A percentile compares a stretch with the other conserved stretches of the same genome.
phyloP scores from a whole-genome alignment of 225 moss, liverwort and hornwort species.

The Sphagnum contortum region DNA sequence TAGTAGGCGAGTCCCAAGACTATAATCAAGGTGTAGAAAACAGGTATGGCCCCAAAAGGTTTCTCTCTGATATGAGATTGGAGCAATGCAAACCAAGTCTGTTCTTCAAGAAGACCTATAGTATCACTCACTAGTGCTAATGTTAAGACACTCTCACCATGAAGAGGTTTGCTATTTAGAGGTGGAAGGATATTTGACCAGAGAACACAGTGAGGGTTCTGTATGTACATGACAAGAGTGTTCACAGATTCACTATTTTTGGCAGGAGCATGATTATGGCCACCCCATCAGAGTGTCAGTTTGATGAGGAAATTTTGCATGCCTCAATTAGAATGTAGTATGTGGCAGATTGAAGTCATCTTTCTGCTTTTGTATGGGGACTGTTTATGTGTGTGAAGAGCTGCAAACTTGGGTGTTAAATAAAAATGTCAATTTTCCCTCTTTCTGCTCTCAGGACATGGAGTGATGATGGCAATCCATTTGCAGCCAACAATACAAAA shows the following conservation, averaged over 20 bases:
- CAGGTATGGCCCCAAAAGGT: conserved; percentile 12
- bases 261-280: too few relatives aligned
- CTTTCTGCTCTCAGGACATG: conserved; percentile 40
- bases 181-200: too few relatives aligned
- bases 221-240: too few relatives aligned
- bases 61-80: neutral
- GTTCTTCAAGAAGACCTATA: neutral
- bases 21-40: conserved; percentile 13
- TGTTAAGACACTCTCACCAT: too few relatives aligned
- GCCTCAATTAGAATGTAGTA: too few relatives aligned
- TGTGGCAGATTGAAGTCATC: too few relatives aligned
- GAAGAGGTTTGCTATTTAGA: too few relatives aligned
- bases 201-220: too few relatives aligned
- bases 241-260: too few relatives aligned
- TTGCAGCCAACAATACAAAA: conserved; percentile 10
- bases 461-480: conserved; percentile 23
- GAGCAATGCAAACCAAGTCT: neutral
- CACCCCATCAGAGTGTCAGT: too few relatives aligned
- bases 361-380: conserved; percentile 11
- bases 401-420: conserved; percentile 34
- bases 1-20: conserved; percentile 5
- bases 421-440: conserved; percentile 40
- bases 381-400: conserved; percentile 26
- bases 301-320: neutral
- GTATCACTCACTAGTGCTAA: too few relatives aligned